Evolutionary conservation across 768 basidiomycete genomes (phyloP), one percentile per base, ranked within the genome.

Genomic region (Albatrellus ellisii): DNA sequence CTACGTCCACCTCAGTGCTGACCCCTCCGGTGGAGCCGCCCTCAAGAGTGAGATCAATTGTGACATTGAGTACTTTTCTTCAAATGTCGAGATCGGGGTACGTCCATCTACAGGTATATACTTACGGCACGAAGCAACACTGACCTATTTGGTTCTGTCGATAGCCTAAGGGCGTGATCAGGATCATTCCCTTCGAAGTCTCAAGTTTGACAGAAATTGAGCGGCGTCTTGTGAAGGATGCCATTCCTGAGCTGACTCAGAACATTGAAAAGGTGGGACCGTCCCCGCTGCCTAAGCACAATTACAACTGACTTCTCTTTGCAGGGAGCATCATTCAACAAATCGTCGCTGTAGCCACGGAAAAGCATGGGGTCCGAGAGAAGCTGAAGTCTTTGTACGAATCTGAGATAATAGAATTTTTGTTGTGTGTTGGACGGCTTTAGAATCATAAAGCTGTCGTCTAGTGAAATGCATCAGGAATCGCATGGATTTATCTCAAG

Each of bases 51-150:
- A 88, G 59, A 72, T 97, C 44, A 85, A 79, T 11, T 56, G 66
- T 46, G 72, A 80, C 10, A 58, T 94, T 28, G 80, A 81, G 36
- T 98, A 77, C 72, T 98, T 99, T 72, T 87, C 89, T 17, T 75
- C 79, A 26, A 79, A 73, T 37, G 74, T 99, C 45, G 80, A 89
- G 63, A 79, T 99, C 44, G 90, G 92, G 46, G 88, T 90, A 64
- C 56, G 24, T 52, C 41, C 6, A 8, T 33, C 29, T n/a, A n/a
- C 25, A 2, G 4, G 24, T 25, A 24, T 26, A 28, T 28, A 12
- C 39, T 39, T 44, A 41, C 20, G 41, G 36, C 9, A 22, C 29
- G 26, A 4, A 31, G 8, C 12, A 29, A 21, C 1, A 22, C 10
- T 31, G n/a, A 34, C 18, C 41, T 50, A 22, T 49, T 34, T 39